Conservation (phyloP, 2,329 filamentous ascomycete genomes). For the Pestalotiopsis sp. region DNA sequence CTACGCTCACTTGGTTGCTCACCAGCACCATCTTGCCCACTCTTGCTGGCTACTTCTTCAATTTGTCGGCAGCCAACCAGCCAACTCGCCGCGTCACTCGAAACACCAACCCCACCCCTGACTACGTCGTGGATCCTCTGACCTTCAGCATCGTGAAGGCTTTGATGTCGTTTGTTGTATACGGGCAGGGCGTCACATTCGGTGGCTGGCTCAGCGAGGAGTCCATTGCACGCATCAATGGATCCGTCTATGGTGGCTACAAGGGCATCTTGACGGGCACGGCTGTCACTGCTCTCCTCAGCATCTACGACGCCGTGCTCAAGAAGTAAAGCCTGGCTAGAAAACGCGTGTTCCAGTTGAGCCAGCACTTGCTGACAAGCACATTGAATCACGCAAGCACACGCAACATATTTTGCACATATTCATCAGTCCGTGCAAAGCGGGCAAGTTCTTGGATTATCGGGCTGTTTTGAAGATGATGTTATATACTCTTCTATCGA, state of each 20-base stretch:
- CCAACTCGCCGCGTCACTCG: constrained; percentile 42
- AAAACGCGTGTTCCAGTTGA: not conserved
- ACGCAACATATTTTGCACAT: not conserved
- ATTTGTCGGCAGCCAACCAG: constrained; percentile 63
- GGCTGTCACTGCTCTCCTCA: constrained; percentile 68
- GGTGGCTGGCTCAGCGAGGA: constrained; percentile 62
- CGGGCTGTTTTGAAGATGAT: not conserved
- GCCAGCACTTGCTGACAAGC: not conserved
- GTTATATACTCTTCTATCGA: constrained; percentile 13
- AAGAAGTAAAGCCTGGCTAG: constrained; percentile 54
- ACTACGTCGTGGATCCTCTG: constrained; percentile 77
- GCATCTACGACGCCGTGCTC: constrained; percentile 78
- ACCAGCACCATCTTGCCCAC: constrained; percentile 74
- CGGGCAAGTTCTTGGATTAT: not conserved
- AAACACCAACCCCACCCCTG: constrained; percentile 43
- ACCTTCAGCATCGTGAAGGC: constrained; percentile 91
- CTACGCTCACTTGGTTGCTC: constrained; percentile 74
- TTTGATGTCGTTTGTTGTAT: constrained; percentile 79
- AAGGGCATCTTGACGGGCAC: constrained; percentile 70
- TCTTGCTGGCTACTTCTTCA: constrained; percentile 85
- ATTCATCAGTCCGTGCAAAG: not conserved
- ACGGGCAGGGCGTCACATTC: constrained; percentile 67
- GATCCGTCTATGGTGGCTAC: constrained; percentile 72
- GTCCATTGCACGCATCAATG: constrained; percentile 65
- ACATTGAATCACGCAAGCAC: no score